Conservation (phyloP, 2,329 filamentous ascomycete genomes). For the Colletotrichum australisinense region DNA sequence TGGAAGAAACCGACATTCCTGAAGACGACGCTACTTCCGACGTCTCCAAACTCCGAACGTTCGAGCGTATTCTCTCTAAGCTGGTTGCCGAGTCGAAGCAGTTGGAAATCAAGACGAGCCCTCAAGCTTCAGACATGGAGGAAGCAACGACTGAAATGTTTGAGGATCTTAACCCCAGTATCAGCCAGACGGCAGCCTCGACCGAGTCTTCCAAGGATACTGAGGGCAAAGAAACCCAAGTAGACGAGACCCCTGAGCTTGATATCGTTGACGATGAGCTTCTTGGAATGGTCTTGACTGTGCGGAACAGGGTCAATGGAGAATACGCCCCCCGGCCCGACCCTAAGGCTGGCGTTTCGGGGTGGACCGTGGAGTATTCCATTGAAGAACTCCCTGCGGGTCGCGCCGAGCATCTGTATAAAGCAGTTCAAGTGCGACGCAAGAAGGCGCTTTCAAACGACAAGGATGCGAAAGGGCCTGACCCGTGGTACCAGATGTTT, state of each 20-base stretch:
- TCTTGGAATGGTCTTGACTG: conserved; percentile 77
- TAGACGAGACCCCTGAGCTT: conserved; percentile 23
- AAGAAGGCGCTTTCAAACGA: conserved; percentile 53
- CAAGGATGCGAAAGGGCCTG: conserved; percentile 53
- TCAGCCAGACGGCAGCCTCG: neutral
- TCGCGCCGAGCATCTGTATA: conserved; percentile 65
- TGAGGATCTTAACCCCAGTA: neutral
- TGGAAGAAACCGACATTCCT: conserved; percentile 37
- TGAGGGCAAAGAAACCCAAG: conserved; percentile 14
- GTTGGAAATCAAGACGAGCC: neutral
- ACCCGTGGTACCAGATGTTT: conserved; percentile 61
- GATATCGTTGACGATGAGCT: conserved; percentile 50
- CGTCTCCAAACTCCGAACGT: conserved; percentile 56
- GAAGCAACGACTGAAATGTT: neutral
- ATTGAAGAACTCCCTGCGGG: conserved; percentile 69
- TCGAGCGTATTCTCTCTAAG: conserved; percentile 63
- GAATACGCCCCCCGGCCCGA: conserved; percentile 70
- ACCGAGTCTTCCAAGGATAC: neutral
- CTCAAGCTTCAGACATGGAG: neutral
- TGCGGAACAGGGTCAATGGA: conserved; percentile 80
- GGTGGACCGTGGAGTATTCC: conserved; percentile 85
- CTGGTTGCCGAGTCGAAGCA: conserved; percentile 49
- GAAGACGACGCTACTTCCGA: conserved; percentile 42
- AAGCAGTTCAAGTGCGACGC: conserved; percentile 66
- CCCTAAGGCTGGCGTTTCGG: conserved; percentile 48